Conservation (phyloP, 495 filamentous ascomycete species). For the Monascus purpureus region DNA sequence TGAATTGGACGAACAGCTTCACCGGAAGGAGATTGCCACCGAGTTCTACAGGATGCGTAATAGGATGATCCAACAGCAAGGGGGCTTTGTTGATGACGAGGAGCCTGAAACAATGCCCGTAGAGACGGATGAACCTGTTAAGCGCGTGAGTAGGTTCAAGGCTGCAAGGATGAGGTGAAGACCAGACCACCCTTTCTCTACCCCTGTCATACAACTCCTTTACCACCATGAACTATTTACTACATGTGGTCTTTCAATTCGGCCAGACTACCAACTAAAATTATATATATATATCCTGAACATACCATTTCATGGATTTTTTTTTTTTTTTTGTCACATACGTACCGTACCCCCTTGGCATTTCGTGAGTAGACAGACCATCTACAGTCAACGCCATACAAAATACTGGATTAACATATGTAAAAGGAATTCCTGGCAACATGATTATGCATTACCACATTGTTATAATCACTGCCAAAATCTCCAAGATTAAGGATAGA, state of each 20-base stretch:
- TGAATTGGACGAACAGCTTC: constrained; percentile 56
- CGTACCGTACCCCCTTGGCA: background rate
- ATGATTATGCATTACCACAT: constrained; percentile 3
- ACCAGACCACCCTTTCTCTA: too few relatives aligned
- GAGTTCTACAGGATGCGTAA: constrained; percentile 75
- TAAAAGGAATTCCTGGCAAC: background rate
- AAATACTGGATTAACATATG: too few relatives aligned
- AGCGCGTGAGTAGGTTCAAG: constrained; percentile 77
- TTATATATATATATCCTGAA: constrained; percentile 2
- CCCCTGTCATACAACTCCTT: too few relatives aligned
- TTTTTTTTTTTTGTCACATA: background rate
- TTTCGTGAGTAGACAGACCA: too few relatives aligned
- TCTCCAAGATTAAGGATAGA: constrained; percentile 12
- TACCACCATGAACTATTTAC: too few relatives aligned
- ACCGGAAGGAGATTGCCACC: constrained; percentile 61
- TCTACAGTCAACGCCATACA: background rate
- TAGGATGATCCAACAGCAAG: constrained; percentile 61
- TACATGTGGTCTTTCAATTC: constrained; percentile 5
- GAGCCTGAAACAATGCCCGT: constrained; percentile 47
- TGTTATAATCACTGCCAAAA: constrained; percentile 7
- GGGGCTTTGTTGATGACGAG: constrained; percentile 50
- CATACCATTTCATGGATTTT: background rate
- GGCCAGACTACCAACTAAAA: constrained; percentile 2
- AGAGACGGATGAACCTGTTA: constrained; percentile 45
- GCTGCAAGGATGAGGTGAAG: constrained; percentile 58